Base-by-base conservation (phyloP, 805 yeast genomes). In the Komagataella pastoris region DNA sequence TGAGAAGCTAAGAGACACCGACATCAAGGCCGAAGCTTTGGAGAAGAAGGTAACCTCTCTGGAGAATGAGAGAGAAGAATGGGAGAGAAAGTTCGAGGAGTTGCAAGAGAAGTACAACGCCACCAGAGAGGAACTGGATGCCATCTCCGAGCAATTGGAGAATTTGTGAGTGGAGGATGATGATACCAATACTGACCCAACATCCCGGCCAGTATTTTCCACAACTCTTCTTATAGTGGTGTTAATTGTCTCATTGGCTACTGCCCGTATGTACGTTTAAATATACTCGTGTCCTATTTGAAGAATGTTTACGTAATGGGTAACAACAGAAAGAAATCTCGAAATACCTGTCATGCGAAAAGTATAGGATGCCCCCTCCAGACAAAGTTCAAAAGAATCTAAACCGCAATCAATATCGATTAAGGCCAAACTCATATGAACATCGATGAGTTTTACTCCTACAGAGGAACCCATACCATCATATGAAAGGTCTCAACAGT, bases 141-240 rank as follows among this genome's bases (percentile, higher is more conserved):
- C 90, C 74, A 90, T 93, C 74, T 84, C 89, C 69, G 88, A 89
- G 67, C 97, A 95, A 75, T 84, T 93, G 71, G 98, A 93, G 73
- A 80, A 80, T 59, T 71, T 78, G 65, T 77, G 47, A 46, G 8
- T 30, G 40, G 40, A 30, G 14, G 40, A 30, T 10, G 40, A 30
- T 30, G 40, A 30, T 30, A 30, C 40, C 40, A 30, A 30, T 30
- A 30, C 40, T 30, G 14, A 10, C 10, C 40, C 40, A 14, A 2
- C 40, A 10, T 10, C 40, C 14, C 5, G 40, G 14, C 10, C 40
- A 14, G 40, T 8, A 14, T 5, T 30, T 30, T 30, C 40, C 40
- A 30, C 40, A 1, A 30, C 40, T 10, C 40, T 30, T 14, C 14
- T 30, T 8, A 30, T 30, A 14, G 40, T 30, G 40, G 40, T 30